Evolutionary conservation across 257 asterid genomes (phyloP).

Genomic region (Petrea volubilis): DNA sequence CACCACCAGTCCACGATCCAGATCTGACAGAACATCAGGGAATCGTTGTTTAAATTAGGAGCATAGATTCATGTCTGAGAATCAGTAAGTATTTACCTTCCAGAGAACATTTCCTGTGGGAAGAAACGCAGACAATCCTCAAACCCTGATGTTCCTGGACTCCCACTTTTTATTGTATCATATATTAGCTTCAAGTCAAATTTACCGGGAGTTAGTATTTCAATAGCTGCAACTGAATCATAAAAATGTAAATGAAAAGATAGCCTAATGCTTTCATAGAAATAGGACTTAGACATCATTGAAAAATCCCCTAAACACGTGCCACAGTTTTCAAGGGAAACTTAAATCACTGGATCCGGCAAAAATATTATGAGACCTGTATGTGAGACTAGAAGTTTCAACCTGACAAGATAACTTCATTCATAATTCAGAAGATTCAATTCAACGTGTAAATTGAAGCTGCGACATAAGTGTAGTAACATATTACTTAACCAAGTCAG

Average conservation of each 20-base stretch:
- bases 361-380: neutral
- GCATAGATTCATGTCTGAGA: neutral
- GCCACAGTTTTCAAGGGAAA: conserved; percentile 17
- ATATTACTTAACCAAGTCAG: neutral
- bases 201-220: conserved; percentile 28
- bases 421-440: neutral
- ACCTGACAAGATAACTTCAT: neutral
- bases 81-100: conserved; percentile 55
- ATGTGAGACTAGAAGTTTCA: neutral
- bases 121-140: conserved; percentile 87
- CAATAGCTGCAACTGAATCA: conserved; percentile 15
- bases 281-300: neutral
- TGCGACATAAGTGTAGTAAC: neutral
- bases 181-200: conserved; percentile 70
- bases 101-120: conserved; percentile 88
- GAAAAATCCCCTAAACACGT: conserved; percentile 3
- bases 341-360: conserved; percentile 9
- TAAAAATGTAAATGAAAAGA: conserved; percentile 17
- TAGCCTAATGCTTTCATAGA: neutral
- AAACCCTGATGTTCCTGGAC: conserved; percentile 88
- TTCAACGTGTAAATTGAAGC: neutral
- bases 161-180: conserved; percentile 83
- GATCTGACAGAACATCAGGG: conserved; percentile 53
- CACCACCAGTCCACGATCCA: conserved; percentile 98
- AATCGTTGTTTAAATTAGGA: neutral